Percentiles rank a stretch among this genome's conserved stretches.
These are phyloP conservation scores for Pichia pseudocactophila DNA, from an alignment of 805 yeast genomes.

Conservation along the genomic window DNA sequence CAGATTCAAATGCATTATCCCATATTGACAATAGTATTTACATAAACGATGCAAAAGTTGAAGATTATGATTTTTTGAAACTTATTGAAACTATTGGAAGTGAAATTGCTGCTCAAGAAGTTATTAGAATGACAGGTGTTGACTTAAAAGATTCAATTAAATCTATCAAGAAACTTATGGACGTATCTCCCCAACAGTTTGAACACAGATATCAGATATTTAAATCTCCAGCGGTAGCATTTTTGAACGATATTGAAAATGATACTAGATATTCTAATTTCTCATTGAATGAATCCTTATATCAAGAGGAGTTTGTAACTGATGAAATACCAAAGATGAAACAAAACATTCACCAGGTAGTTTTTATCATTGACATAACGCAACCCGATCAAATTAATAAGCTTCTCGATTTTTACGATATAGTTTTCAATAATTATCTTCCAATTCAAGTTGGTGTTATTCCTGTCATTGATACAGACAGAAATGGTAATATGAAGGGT, in stretches of 20 bases:
- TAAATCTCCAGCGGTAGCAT: slow-evolving; percentile 23
- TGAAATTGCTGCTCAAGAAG: slow-evolving; percentile 22
- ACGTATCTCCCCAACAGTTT: too few relatives aligned
- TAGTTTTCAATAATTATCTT: slow-evolving; percentile 45
- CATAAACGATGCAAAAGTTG: slow-evolving; percentile 58
- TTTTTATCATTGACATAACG: slow-evolving; percentile 59
- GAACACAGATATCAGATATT: too few relatives aligned
- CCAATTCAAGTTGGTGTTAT: slow-evolving; percentile 79
- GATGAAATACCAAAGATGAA: slow-evolving; percentile 62
- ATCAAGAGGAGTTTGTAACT: slow-evolving; percentile 34
- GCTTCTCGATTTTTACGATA: slow-evolving; percentile 39
- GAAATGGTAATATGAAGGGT: slow-evolving; percentile 17
- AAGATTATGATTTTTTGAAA: slow-evolving; percentile 35
- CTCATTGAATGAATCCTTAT: slow-evolving; percentile 37
- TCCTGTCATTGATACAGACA: slow-evolving; percentile 31
- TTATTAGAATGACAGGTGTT: slow-evolving; percentile 27
- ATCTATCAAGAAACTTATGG: slow-evolving; percentile 30
- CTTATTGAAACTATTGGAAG: slow-evolving; percentile 32
- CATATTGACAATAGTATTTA: slow-evolving; percentile 39
- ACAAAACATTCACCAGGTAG: slow-evolving; percentile 67
- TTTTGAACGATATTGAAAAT: slow-evolving; percentile 66
- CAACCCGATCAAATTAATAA: slow-evolving; percentile 42
- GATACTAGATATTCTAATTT: slow-evolving; percentile 47
- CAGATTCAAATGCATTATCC: too few relatives aligned
- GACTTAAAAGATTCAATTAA: slow-evolving; percentile 25